Evolutionary conservation across 805 yeast species (phyloP).

Genomic region (Spathaspora sp.): DNA sequence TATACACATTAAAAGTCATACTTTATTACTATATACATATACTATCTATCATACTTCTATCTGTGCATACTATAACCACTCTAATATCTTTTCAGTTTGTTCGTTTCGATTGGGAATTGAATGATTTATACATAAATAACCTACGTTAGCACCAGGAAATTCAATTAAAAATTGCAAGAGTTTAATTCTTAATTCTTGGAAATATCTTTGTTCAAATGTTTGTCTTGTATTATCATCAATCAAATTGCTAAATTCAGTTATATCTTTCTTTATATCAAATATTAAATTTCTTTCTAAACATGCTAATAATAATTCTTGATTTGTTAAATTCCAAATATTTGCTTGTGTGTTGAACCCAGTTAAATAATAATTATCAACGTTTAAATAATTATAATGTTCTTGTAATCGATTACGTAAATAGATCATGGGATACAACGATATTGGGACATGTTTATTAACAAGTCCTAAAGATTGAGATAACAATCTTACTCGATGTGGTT

Average conservation of each 20-base stretch:
- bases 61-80: too few species aligned
- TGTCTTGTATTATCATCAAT: slow-evolving; percentile 15
- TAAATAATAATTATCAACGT: slow-evolving; percentile 50
- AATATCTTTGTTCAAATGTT: slow-evolving; percentile 10
- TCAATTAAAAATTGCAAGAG: slow-evolving; percentile 39
- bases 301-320: slow-evolving; percentile 49
- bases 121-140: slow-evolving; percentile 30
- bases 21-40: background rate
- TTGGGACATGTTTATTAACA: slow-evolving; percentile 39
- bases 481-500: slow-evolving; percentile 31
- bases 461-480: slow-evolving; percentile 35
- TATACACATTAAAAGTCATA: too few species aligned
- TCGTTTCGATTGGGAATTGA: background rate
- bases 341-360: slow-evolving; percentile 34
- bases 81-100: background rate
- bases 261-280: slow-evolving; percentile 19
- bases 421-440: slow-evolving; percentile 32
- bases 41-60: background rate
- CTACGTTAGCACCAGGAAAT: slow-evolving; percentile 38
- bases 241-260: slow-evolving; percentile 15
- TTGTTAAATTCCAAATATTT: slow-evolving; percentile 43
- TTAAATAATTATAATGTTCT: slow-evolving; percentile 39
- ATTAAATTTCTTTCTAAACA: slow-evolving; percentile 57
- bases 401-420: slow-evolving; percentile 33
- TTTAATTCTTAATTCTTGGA: slow-evolving; percentile 30